Evolutionary conservation across 495 filamentous ascomycete species (phyloP), one percentile per base, ranked within the genome.

Genomic region (Acidomyces sp.): DNA sequence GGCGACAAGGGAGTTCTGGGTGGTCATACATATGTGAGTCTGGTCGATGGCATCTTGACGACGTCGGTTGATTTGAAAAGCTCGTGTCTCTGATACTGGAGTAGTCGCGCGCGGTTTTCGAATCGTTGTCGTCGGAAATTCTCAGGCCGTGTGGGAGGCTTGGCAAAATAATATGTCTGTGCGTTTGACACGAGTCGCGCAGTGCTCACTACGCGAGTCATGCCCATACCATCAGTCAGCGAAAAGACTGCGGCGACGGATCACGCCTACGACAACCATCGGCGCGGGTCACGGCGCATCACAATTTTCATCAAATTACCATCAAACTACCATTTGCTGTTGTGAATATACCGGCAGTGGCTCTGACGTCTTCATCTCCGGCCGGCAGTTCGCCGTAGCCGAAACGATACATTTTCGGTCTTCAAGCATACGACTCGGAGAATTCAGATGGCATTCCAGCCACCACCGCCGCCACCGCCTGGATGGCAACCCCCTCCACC

Each of bases 401-500:
- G 24, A 40, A 34, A 6, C 29, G 20, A 12, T n/a, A n/a, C n/a
- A n/a, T n/a, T n/a, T n/a, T n/a, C n/a, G n/a, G n/a, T n/a, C n/a
- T n/a, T n/a, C n/a, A n/a, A n/a, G n/a, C n/a, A n/a, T n/a, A n/a
- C n/a, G n/a, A n/a, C n/a, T n/a, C n/a, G n/a, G n/a, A n/a, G n/a
- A n/a, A n/a, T 19, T 23, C 69, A 52, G 46, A 93, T 93, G 86
- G 80, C 83, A 46, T 84, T 75, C 50, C 59, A 79, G 49, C 77
- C 77, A 50, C 72, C 71, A 52, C 72, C 71, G 52, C 72, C 72
- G 43, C 71, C 72, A 17, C 72, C 72, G 38, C 70, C 71, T 38
- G 68, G 69, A 28, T 72, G 68, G 66, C 68, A 65, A 45, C 69
- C 74, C 29, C 78, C 79, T 46, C 80, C 82, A 44, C 78, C 82